Evolutionary conservation across 225 moss, liverwort and hornwort genomes (phyloP), one percentile per base, ranked within the genome.

Genomic region (Ulota crispa): DNA sequence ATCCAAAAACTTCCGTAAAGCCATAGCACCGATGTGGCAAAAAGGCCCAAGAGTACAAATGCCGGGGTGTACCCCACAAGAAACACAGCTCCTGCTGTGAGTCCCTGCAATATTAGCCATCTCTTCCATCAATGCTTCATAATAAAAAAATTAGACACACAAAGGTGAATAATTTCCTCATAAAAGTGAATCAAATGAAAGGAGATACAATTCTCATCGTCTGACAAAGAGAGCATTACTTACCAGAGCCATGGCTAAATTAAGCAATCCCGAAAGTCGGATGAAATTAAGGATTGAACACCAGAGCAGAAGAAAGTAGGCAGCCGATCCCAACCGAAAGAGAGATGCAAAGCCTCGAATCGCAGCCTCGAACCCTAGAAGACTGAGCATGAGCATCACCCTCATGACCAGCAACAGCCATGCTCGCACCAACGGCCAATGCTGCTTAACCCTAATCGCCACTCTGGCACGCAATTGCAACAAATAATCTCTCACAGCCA

Each of bases 1-100:
- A 81, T 81, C 97, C 97, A 97, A 79, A 97, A 97, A 86, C 95
- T 95, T 80, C 97, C 97, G 80, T 94, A 92, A 63, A 94, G 80
- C 94, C 95, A 97, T 37, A 95, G 91, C 83, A 94, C 95, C 69
- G 80, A 86, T 59, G 81, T 76, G 36, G 91, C 89, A 54, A 81
- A 95, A 53, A 97, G 85, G 43, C 81, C 91, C 75, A 93, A 79
- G 54, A 97, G 31, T 41, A 83, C 94, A 76, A 94, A 85, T 69
- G 94, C 91, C 64, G 91, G 86, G 36, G 90, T 89, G 70, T 91
- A 97, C 59, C 95, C 93, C 20, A 90, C 80, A 55, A 95, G 78
- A 79, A 92, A 94, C 9, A 88, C 78, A 69, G 89, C 88, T 89
- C 85, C 94, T 80, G 88, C 82, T 88, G 92, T 85, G 78, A 93